Evolutionary conservation across 495 filamentous ascomycete genomes (phyloP).

Genomic region (Penicillium angulare): DNA sequence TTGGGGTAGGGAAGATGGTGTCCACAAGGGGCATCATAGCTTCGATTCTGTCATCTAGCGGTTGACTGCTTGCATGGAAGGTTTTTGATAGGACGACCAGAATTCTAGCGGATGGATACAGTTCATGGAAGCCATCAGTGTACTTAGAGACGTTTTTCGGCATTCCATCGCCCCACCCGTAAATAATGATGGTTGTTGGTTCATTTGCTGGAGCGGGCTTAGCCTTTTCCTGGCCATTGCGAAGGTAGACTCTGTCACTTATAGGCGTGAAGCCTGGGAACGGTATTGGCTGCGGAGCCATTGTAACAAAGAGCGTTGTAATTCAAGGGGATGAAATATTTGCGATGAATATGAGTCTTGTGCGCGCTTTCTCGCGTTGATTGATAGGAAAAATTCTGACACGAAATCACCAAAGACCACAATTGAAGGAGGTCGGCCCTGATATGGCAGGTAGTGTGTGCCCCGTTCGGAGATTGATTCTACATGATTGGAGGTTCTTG

Average conservation of each 20-base stretch:
- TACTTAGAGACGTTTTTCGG: slow-evolving; percentile 56
- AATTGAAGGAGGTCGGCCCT: too few relatives aligned
- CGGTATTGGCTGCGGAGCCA: slow-evolving; percentile 23
- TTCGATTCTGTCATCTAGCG: slow-evolving; percentile 37
- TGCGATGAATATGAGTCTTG: too few relatives aligned
- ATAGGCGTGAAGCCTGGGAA: slow-evolving; percentile 29
- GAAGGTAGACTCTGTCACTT: slow-evolving; percentile 26
- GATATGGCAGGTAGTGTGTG: too few relatives aligned
- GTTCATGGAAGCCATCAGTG: slow-evolving; percentile 48
- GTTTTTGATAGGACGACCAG: slow-evolving; percentile 50
- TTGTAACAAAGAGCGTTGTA: too few relatives aligned
- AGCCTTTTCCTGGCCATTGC: slow-evolving; percentile 21
- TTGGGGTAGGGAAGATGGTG: slow-evolving; percentile 36
- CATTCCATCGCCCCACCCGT: slow-evolving; percentile 55
- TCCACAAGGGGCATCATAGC: slow-evolving; percentile 52
- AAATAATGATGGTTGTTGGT: slow-evolving; percentile 37
- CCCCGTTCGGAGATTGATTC: too few relatives aligned
- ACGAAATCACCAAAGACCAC: too few relatives aligned
- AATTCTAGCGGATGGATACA: slow-evolving; percentile 45
- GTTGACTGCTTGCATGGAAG: slow-evolving; percentile 40
- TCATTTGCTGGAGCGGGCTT: slow-evolving; percentile 15
- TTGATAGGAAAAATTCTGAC: too few relatives aligned
- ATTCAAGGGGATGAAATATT: too few relatives aligned
- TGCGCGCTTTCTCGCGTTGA: too few relatives aligned
- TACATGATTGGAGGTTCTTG: too few relatives aligned